Conservation (phyloP, 768 basidiomycete genomes). For the Mycena metata region DNA sequence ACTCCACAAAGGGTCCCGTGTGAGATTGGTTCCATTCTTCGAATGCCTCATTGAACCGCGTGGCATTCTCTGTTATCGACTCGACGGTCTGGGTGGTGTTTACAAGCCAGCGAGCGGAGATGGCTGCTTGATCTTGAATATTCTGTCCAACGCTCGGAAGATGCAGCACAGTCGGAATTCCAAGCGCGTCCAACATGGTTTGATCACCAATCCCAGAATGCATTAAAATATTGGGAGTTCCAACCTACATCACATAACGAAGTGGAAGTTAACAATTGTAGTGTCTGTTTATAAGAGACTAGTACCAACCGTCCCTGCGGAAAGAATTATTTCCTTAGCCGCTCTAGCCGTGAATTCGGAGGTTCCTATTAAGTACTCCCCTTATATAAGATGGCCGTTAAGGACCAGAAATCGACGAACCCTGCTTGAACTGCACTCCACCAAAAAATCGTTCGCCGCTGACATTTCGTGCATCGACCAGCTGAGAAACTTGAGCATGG, state of each 20-base stretch:
- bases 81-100: constrained; percentile 13
- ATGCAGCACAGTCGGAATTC: constrained; percentile 23
- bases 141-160: constrained; percentile 34
- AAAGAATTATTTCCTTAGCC: constrained; percentile 20
- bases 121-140: constrained; percentile 21
- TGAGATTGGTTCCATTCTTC: constrained; percentile 27
- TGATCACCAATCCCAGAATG: constrained; percentile 39
- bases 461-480: constrained; percentile 13
- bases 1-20: constrained; percentile 46
- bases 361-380: too few relatives aligned
- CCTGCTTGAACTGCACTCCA: constrained; percentile 32
- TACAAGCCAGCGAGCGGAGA: constrained; percentile 10
- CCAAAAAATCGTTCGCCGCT: background rate
- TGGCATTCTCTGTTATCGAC: constrained; percentile 3
- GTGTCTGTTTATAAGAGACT: constrained; percentile 41
- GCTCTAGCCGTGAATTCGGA: constrained; percentile 6
- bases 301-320: constrained; percentile 46
- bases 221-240: constrained; percentile 43
- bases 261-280: background rate
- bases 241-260: too few relatives aligned
- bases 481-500: constrained; percentile 40
- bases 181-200: constrained; percentile 6
- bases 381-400: background rate
- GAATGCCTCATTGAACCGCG: constrained; percentile 21
- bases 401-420: constrained; percentile 14